phyloP scores from a whole-genome alignment of 108 stramenopile genomes.

The Bacterosira constricta region DNA sequence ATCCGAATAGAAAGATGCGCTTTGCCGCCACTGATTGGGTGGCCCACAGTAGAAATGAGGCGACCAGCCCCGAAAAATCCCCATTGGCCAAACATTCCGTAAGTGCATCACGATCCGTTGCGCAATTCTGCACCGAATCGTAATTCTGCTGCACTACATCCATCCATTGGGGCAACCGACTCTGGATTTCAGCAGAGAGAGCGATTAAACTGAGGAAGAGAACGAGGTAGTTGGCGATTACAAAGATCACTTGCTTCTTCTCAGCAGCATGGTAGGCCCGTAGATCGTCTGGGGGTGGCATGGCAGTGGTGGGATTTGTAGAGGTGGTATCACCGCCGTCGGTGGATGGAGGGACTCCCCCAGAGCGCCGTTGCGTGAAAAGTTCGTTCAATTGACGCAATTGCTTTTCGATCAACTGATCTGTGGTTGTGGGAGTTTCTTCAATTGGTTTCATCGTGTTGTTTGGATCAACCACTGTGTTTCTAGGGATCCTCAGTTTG shows the following conservation, averaged over 20 bases:
- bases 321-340: neutral
- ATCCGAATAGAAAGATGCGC: slow-evolving; percentile 86
- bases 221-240: slow-evolving; percentile 79
- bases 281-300: slow-evolving; percentile 5
- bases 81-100: slow-evolving; percentile 79
- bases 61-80: slow-evolving; percentile 81
- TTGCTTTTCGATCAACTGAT: slow-evolving; percentile 39
- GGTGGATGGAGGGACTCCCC: neutral
- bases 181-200: slow-evolving; percentile 85
- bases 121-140: slow-evolving; percentile 81
- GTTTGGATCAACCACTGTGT: too few relatives aligned
- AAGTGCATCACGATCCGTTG: slow-evolving; percentile 77
- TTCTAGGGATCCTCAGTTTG: too few relatives aligned
- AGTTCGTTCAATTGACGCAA: slow-evolving; percentile 40
- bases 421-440: too few relatives aligned
- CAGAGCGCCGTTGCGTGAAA: slow-evolving; percentile 4
- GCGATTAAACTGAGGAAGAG: slow-evolving; percentile 82
- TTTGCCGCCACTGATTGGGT: slow-evolving; percentile 75
- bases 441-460: too few relatives aligned
- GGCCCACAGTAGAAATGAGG: slow-evolving; percentile 75
- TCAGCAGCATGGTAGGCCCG: slow-evolving; percentile 45
- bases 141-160: slow-evolving; percentile 66
- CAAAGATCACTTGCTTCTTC: slow-evolving; percentile 81
- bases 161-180: slow-evolving; percentile 76
- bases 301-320: neutral